Evolutionary conservation across 192 early-diverging fungal species (phyloP), one percentile per base, ranked within the genome.

Genomic region (Diversispora epigaea): DNA sequence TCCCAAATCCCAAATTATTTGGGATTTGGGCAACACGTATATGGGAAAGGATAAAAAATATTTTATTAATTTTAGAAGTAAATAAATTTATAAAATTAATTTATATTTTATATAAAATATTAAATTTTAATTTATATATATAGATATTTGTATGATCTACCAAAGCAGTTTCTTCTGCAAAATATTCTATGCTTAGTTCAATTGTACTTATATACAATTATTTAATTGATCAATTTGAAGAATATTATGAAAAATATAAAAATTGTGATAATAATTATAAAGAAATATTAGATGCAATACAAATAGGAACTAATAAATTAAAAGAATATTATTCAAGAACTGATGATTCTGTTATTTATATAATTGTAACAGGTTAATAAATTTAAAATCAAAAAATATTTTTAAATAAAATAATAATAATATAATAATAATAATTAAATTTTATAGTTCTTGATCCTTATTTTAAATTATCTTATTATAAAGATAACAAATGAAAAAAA

Each of bases 101-200:
- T n/a, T n/a, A n/a, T n/a, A n/a, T n/a, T n/a, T n/a, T n/a, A n/a
- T n/a, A n/a, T n/a, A n/a, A n/a, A n/a, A n/a, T n/a, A n/a, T n/a
- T n/a, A n/a, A n/a, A n/a, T n/a, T n/a, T n/a, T n/a, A n/a, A n/a
- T n/a, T n/a, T n/a, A n/a, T n/a, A n/a, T n/a, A n/a, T 5, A 66
- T 14, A 65, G 6, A 25, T 58, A 25, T 58, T 17, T 21, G 22
- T 65, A 65, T 17, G 15, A n/a, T 4, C 63, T n/a, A 65, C 2
- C 5, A 65, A 65, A 0, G 14, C 44, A 43, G 4, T 65, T 4
- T 40, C 32, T n/a, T 65, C 63, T 43, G 63, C 43, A 65, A 65
- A 45, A 65, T 65, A 65, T 65, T 41, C 63, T 0, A 65, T 65
- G 63, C 63, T 65, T 43, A 4, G 40, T 45, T 65, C 63, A 5